Conservation (phyloP, 164 flowering plant genomes). For the Chimonanthus salicifolius region DNA sequence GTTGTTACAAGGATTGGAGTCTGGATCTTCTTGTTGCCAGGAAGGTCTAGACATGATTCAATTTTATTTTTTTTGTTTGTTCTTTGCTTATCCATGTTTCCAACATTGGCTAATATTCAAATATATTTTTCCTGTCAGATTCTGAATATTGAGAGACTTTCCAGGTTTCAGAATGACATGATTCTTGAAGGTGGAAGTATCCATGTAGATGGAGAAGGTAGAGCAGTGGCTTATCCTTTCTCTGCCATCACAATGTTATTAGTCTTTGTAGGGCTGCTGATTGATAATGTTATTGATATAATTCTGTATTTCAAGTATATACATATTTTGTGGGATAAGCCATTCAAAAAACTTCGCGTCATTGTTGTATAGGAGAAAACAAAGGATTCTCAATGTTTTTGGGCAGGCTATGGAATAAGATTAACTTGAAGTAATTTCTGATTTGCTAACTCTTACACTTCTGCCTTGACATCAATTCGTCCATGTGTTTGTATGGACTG, state of each 20-base stretch:
- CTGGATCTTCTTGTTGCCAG: constrained; percentile 72
- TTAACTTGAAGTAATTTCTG: too few relatives aligned
- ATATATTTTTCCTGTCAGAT: constrained; percentile 40
- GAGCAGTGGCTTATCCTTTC: neutral
- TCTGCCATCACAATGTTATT: neutral
- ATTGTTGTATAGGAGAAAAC: neutral
- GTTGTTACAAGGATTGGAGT: constrained; percentile 89
- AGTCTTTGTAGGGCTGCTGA: neutral
- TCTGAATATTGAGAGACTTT: constrained; percentile 60
- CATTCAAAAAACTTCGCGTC: neutral
- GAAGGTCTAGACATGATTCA: constrained; percentile 44
- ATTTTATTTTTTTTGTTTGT: neutral
- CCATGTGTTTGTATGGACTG: too few relatives aligned
- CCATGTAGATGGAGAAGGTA: constrained; percentile 97
- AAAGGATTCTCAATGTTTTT: too few relatives aligned
- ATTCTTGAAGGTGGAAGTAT: constrained; percentile 98
- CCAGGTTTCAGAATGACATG: constrained; percentile 65
- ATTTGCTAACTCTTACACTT: too few relatives aligned
- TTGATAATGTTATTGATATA: neutral
- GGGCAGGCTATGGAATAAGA: too few relatives aligned
- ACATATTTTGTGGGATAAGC: too few relatives aligned
- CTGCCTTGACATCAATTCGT: too few relatives aligned
- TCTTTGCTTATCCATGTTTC: neutral
- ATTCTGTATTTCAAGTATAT: neutral
- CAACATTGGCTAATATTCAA: neutral